These are phyloP conservation scores for Peniophora sp. DNA, from an alignment of 1,284 basidiomycete species.

Conservation along the genomic window DNA sequence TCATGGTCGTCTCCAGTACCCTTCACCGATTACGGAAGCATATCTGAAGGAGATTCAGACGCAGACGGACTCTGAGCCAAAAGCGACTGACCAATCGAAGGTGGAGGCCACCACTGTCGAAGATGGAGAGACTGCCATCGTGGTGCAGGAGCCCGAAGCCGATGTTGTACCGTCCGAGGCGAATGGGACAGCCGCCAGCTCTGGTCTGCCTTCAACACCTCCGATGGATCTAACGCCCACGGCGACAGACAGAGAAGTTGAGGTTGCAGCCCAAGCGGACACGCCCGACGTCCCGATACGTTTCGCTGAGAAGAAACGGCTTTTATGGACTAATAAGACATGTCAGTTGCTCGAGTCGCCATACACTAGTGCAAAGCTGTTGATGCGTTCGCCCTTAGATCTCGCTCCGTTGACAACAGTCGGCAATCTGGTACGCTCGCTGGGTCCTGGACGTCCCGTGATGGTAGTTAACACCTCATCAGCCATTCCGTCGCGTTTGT, in stretches of 20 bases:
- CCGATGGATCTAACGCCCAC: constrained; percentile 3
- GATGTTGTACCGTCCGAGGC: not conserved
- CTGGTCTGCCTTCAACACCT: constrained; percentile 10
- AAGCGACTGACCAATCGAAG: not conserved
- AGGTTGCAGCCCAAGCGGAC: constrained; percentile 32
- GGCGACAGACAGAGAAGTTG: too few relatives aligned
- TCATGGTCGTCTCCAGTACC: constrained; percentile 39
- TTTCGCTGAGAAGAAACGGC: constrained; percentile 77
- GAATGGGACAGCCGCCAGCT: not conserved
- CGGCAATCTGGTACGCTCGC: constrained; percentile 76
- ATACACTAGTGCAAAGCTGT: not conserved
- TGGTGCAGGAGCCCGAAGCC: not conserved
- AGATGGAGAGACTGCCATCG: not conserved
- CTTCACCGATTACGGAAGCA: constrained; percentile 54
- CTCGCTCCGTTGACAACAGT: constrained; percentile 94
- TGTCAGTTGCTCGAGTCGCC: constrained; percentile 40
- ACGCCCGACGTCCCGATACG: constrained; percentile 63
- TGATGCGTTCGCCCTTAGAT: constrained; percentile 45
- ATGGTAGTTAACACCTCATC: not conserved
- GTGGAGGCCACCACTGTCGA: not conserved
- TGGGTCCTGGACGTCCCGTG: not conserved
- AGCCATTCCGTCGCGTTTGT: constrained; percentile 93
- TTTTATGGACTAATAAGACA: constrained; percentile 84
- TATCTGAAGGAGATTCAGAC: constrained; percentile 39
- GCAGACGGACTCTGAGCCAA: not conserved